Percentiles rank a stretch among this genome's conserved stretches.
Evolutionary conservation across 805 yeast genomes (phyloP).

Genomic region (Priceomyces carsonii): DNA sequence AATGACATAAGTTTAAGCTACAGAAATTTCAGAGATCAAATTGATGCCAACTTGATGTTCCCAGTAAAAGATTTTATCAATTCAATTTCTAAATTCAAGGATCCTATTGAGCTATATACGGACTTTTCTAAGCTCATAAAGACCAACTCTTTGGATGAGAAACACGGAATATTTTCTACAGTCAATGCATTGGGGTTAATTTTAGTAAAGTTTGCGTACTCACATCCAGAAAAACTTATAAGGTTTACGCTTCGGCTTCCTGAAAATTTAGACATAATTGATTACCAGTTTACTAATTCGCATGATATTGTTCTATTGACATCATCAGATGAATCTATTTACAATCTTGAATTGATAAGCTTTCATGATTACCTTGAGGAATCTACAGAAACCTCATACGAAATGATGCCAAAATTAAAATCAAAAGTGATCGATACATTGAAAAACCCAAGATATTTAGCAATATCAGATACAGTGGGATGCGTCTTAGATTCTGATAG

Average conservation of each 20-base stretch:
- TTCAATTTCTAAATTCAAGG: constrained; percentile 13
- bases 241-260: constrained; percentile 5
- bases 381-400: constrained; percentile 1
- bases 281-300: constrained; percentile 8
- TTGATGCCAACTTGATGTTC: constrained; percentile 16
- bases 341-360: constrained; percentile 6
- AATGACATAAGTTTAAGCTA: constrained; percentile 9
- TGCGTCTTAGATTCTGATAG: constrained; percentile 42
- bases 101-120: constrained; percentile 11
- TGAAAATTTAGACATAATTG: constrained; percentile 5
- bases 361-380: constrained; percentile 3
- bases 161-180: constrained; percentile 6
- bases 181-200: not conserved
- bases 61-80: constrained; percentile 30
- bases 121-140: not conserved
- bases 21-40: constrained; percentile 9
- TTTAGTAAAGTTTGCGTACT: constrained; percentile 5
- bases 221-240: not conserved
- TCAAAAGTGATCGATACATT: constrained; percentile 5
- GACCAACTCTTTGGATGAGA: constrained; percentile 1
- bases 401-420: constrained; percentile 6
- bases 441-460: constrained; percentile 29
- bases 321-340: constrained; percentile 3
- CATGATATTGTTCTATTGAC: constrained; percentile 9
- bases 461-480: constrained; percentile 34